These are phyloP conservation scores for Diplodia intermedia DNA, from an alignment of 2,329 filamentous ascomycete species.

Conservation along the genomic window DNA sequence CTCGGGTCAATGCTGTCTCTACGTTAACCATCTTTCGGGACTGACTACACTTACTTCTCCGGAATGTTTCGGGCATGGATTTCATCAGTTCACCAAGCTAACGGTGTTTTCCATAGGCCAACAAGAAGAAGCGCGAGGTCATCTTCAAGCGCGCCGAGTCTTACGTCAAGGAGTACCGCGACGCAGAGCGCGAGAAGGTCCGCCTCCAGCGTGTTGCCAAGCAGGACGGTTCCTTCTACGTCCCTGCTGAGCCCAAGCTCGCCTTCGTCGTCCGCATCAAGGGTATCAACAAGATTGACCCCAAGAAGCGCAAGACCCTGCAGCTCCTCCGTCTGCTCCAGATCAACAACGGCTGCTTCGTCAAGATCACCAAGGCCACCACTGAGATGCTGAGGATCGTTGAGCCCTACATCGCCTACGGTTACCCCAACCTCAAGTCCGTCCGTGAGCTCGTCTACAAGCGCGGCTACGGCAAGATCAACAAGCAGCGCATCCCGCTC, in stretches of 20 bases:
- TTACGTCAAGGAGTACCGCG: constrained; percentile 99
- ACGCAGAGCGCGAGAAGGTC: constrained; percentile 97
- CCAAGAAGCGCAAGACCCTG: constrained; percentile 99
- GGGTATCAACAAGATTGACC: constrained; percentile 99
- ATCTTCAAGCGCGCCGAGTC: constrained; percentile 99
- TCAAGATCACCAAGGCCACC: constrained; percentile 97
- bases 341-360: constrained; percentile 99
- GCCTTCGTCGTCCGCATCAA: constrained; percentile 99
- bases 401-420: constrained; percentile 98
- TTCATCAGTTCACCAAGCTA: constrained; percentile 39
- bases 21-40: constrained; percentile 99
- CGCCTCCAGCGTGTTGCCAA: constrained; percentile 88
- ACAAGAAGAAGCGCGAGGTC: constrained; percentile 97
- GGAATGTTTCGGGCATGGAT: constrained; percentile 41
- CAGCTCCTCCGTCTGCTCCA: constrained; percentile 99
- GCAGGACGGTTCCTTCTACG: constrained; percentile 90
- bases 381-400: constrained; percentile 97
- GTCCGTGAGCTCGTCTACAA: constrained; percentile 99
- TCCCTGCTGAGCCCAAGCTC: constrained; percentile 92
- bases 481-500: constrained; percentile 96
- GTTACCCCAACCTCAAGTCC: constrained; percentile 99
- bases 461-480: constrained; percentile 96
- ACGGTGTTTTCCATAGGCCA: constrained; percentile 69
- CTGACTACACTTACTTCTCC: constrained; percentile 66
- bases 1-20: constrained; percentile 93